These are phyloP conservation scores for Yamadazyma aaseri DNA, from an alignment of 1,139 yeast species.

Conservation along the genomic window DNA sequence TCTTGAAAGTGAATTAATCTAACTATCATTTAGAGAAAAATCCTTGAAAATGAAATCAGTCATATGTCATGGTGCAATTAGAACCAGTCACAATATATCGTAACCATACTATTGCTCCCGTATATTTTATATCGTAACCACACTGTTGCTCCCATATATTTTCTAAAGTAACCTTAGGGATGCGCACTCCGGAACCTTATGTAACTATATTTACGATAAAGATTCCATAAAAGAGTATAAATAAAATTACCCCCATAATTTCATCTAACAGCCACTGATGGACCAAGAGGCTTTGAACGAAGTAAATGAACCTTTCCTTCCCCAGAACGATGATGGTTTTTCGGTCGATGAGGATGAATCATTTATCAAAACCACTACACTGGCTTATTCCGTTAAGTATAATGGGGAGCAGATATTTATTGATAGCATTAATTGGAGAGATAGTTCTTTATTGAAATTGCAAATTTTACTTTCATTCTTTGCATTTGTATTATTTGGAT, in stretches of 20 bases:
- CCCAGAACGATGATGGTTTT: slow-evolving; percentile 3
- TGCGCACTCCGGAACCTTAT: no score
- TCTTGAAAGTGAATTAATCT: no score
- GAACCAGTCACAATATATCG: no score
- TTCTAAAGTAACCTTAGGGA: no score
- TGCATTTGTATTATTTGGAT: slow-evolving; percentile 46
- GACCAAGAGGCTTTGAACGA: slow-evolving; percentile 2
- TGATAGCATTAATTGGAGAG: slow-evolving; percentile 14
- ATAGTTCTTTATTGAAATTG: slow-evolving; percentile 12
- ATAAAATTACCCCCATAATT: no score
- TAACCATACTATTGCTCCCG: no score
- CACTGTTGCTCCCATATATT: no score
- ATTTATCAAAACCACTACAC: not conserved
- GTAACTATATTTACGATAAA: not conserved
- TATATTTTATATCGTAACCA: no score
- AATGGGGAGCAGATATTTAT: slow-evolving; percentile 6
- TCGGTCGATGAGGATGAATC: not conserved
- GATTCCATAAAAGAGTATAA: not conserved
- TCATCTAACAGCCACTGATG: no score
- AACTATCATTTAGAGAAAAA: no score
- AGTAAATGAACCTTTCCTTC: slow-evolving; percentile 12
- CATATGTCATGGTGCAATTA: no score
- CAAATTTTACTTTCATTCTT: slow-evolving; percentile 42
- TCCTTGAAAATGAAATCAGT: no score
- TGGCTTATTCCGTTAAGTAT: slow-evolving; percentile 5